Percentiles rank a stretch among this genome's conserved stretches.
Conservation (phyloP, 257 asterid genomes). For the Solanum bulbocastanum region DNA sequence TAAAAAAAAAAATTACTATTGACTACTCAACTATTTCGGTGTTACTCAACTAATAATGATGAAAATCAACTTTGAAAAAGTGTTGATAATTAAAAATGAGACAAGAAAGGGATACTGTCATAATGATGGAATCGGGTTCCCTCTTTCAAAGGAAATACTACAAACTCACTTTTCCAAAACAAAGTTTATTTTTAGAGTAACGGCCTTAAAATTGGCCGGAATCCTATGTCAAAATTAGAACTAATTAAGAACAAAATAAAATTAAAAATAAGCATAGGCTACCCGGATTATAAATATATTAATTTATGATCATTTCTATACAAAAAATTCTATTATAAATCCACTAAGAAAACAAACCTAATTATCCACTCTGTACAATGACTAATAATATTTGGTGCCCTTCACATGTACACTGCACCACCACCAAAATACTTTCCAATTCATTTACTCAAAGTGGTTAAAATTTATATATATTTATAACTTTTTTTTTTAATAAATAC, state of each 20-base stretch:
- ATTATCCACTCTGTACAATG: background rate
- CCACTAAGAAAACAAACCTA: background rate
- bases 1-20: too few relatives aligned
- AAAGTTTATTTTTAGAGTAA: background rate
- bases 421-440: background rate
- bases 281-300: background rate
- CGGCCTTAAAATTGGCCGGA: background rate
- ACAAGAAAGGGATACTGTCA: background rate
- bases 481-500: background rate
- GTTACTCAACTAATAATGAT: background rate
- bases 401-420: background rate
- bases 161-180: background rate
- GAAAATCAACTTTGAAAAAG: background rate
- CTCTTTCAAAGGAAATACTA: background rate
- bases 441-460: background rate
- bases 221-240: background rate
- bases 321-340: background rate
- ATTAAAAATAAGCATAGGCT: background rate
- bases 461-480: background rate
- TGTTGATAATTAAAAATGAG: background rate
- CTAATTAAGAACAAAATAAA: background rate
- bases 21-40: too few relatives aligned
- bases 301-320: background rate
- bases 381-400: background rate
- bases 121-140: background rate